These are phyloP conservation scores for Tulasnella sp. DNA, from an alignment of 768 basidiomycete genomes.

Conservation along the genomic window DNA sequence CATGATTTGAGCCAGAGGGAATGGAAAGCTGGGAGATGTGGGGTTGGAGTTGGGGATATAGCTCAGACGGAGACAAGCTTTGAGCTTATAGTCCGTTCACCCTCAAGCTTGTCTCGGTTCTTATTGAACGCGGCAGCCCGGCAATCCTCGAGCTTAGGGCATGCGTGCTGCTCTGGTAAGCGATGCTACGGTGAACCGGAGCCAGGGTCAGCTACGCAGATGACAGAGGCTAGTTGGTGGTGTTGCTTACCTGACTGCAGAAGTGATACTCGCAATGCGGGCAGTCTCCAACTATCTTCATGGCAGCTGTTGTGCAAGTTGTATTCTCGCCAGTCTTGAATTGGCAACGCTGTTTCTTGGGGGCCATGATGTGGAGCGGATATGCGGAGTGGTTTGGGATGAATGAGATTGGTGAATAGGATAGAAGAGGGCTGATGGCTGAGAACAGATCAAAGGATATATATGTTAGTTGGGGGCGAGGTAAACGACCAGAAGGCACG, in stretches of 20 bases:
- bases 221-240: background rate
- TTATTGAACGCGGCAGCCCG: slow-evolving; percentile 77
- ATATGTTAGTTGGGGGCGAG: too few species aligned
- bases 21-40: background rate
- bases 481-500: too few species aligned
- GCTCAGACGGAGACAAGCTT: slow-evolving; percentile 72
- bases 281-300: slow-evolving; percentile 78
- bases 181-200: slow-evolving; percentile 49
- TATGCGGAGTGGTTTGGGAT: background rate
- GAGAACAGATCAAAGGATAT: too few species aligned
- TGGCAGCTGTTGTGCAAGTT: slow-evolving; percentile 65
- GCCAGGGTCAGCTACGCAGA: slow-evolving; percentile 4
- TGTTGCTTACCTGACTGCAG: slow-evolving; percentile 37
- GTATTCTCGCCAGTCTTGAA: slow-evolving; percentile 36
- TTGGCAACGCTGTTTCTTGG: slow-evolving; percentile 76
- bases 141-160: slow-evolving; percentile 74
- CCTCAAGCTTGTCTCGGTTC: slow-evolving; percentile 81
- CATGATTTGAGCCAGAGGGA: background rate
- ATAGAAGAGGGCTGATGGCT: slow-evolving; percentile 1
- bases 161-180: slow-evolving; percentile 79
- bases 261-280: slow-evolving; percentile 68
- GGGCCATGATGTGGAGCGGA: slow-evolving; percentile 41
- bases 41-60: slow-evolving; percentile 15
- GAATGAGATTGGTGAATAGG: background rate
- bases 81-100: slow-evolving; percentile 73